Percentiles rank a stretch among this genome's conserved stretches.
phyloP scores from a whole-genome alignment of 176 grass and related monocot genomes.

The Melocanna baccifera region DNA sequence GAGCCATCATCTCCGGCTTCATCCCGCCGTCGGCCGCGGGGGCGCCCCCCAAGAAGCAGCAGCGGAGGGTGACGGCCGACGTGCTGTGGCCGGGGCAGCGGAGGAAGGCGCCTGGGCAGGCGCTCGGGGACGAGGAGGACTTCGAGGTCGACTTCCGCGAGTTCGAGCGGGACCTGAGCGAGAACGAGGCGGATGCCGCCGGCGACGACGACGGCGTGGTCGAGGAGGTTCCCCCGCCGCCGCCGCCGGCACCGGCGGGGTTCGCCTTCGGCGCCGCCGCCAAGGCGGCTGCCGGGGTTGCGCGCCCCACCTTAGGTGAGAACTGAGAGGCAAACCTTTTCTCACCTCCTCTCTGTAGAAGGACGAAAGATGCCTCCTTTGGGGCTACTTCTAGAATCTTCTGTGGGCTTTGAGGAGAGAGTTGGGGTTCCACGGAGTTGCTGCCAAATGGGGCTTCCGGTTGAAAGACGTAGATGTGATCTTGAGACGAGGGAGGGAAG shows the following conservation, averaged over 20 bases:
- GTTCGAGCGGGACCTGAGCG: constrained; percentile 40
- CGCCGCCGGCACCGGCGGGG: background rate
- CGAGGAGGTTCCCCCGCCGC: constrained; percentile 23
- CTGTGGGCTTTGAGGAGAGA: background rate
- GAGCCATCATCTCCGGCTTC: constrained; percentile 68
- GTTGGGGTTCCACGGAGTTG: background rate
- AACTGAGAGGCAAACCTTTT: background rate
- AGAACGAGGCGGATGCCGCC: constrained; percentile 2
- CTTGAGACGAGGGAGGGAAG: background rate
- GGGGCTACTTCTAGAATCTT: background rate
- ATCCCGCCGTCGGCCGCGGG: constrained; percentile 42
- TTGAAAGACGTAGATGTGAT: background rate
- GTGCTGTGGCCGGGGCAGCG: constrained; percentile 39
- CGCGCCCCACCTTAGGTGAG: constrained; percentile 21
- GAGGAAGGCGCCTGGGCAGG: background rate
- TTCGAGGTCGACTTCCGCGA: constrained; percentile 74
- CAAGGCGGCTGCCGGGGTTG: background rate
- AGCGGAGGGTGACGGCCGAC: constrained; percentile 26
- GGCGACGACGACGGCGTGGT: constrained; percentile 1
- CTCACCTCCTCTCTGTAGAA: background rate
- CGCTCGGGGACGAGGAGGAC: constrained; percentile 19
- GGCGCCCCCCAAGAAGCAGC: constrained; percentile 11
- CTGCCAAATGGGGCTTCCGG: background rate
- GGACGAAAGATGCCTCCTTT: background rate
- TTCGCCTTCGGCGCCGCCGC: background rate